Conservation (phyloP, 352 stramenopile species). For the Globisporangium parvum region DNA sequence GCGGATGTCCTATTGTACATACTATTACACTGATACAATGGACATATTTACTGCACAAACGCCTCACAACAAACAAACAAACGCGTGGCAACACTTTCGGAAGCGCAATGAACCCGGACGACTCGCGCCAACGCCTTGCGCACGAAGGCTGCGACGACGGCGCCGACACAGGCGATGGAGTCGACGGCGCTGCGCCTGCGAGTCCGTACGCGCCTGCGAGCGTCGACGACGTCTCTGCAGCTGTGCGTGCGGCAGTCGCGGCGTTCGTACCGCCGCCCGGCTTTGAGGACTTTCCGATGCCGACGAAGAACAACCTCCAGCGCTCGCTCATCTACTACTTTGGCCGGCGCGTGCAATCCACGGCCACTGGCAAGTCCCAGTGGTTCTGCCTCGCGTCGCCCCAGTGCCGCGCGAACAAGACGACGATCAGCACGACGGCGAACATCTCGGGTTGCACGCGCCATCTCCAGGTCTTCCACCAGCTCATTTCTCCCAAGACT, state of each 20-base stretch:
- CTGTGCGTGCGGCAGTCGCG: conserved; percentile 10
- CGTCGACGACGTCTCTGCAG: conserved; percentile 7
- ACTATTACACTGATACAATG: too few species aligned
- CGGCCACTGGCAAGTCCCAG: conserved; percentile 10
- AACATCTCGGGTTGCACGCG: conserved; percentile 22
- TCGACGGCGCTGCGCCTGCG: background rate
- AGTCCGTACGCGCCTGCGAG: conserved; percentile 1
- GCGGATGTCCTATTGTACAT: too few species aligned
- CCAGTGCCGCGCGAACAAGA: conserved; percentile 17
- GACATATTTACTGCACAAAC: too few species aligned
- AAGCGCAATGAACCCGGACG: background rate
- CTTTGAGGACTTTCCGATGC: conserved; percentile 14
- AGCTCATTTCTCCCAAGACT: conserved; percentile 19
- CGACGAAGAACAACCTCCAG: conserved; percentile 22
- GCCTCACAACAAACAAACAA: too few species aligned
- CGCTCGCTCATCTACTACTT: conserved; percentile 23
- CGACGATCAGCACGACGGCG: conserved; percentile 18
- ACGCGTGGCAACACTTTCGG: background rate
- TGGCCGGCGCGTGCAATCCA: conserved; percentile 14
- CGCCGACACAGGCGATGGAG: background rate
- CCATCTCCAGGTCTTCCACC: conserved; percentile 21
- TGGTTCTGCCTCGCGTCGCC: conserved; percentile 21
- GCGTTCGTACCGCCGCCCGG: conserved; percentile 13
- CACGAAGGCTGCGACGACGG: too few species aligned
- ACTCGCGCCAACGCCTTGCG: too few species aligned